Base-by-base conservation (phyloP, 108 stramenopile species). In the Cyclotella distinguenda region DNA sequence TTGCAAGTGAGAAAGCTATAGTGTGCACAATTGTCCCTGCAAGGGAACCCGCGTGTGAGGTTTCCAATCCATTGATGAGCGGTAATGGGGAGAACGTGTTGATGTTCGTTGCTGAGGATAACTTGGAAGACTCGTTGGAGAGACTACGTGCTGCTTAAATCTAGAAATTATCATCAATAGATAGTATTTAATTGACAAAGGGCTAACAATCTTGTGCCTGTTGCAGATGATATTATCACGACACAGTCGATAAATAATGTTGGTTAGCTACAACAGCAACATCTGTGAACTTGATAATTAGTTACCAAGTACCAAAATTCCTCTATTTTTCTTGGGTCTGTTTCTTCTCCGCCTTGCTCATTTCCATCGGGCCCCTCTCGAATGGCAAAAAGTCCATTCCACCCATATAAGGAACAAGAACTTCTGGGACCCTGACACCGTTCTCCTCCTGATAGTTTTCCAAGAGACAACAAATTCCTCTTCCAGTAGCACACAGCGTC, bases 361-460 rank as follows among this genome's bases (percentile, higher is more conserved):
- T 43, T 59, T 91, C 90, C 62, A 83, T 85, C 44, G 92, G 86
- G 49, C 94, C 95, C 52, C 96, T 81, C 15, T 96, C 94, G 64
- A 98, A 99, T 21, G 98, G 97, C 68, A 99, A 62, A 77, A 99
- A 98, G 53, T 96, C 96, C 35, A 93, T 91, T 40, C 99, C 99
- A 22, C 96, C 99, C 97, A 98, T 98, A 83, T 74, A 99, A 21
- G 99, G 98, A 40, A 95, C 84, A 32, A 99, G 83, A 6, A 93
- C 95, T 70, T 96, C 95, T 5, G 98, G 98, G 0, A 99, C 95
- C 36, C 79, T 76, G 15, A 99, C 95, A 25, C 98, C 98, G 10
- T 91, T 83, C 66, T 80, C 82, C 22, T 93, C 94, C 77, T 99
- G 99, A 80, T 95, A 89, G 57, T 93, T 99, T 86, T 99, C 99